Evolutionary conservation across 305 asterid genomes (phyloP).

Genomic region (Solanum aculeatissimum): DNA sequence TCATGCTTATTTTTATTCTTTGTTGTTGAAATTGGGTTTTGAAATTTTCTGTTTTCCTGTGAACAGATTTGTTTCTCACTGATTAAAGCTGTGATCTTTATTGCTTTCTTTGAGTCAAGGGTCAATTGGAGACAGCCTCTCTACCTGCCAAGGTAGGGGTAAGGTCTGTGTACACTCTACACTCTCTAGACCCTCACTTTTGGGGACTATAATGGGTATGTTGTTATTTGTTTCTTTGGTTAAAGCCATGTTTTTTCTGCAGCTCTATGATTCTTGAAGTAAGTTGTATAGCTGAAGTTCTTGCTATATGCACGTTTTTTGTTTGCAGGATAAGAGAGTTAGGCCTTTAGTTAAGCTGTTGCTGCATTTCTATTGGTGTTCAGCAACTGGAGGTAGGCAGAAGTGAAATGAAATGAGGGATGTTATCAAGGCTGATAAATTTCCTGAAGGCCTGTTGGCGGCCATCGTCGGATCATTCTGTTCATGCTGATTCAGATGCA

Average conservation of each 20-base stretch:
- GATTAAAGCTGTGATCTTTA: not conserved
- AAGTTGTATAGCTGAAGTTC: not conserved
- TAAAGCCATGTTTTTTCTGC: not conserved
- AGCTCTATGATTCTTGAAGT: not conserved
- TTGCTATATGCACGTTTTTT: not conserved
- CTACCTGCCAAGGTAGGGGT: not conserved
- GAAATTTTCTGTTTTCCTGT: not conserved
- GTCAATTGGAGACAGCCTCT: not conserved
- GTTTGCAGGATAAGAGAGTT: not conserved
- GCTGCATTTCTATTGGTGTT: not conserved
- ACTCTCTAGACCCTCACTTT: not conserved
- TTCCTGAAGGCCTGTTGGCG: conserved; percentile 14
- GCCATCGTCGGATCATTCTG: not conserved
- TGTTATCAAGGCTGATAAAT: conserved; percentile 15
- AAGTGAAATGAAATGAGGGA: conserved; percentile 16
- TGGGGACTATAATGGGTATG: not conserved
- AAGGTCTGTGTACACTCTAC: not conserved
- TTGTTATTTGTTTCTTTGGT: not conserved
- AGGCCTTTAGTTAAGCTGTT: not conserved
- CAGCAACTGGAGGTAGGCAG: conserved; percentile 1
- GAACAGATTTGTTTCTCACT: not conserved
- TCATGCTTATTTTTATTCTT: not conserved
- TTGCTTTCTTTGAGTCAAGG: not conserved
- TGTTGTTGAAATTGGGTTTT: not conserved
- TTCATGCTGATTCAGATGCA: conserved; percentile 8